Base-by-base conservation (phyloP, 768 basidiomycete species). In the Exidia glandulosa region DNA sequence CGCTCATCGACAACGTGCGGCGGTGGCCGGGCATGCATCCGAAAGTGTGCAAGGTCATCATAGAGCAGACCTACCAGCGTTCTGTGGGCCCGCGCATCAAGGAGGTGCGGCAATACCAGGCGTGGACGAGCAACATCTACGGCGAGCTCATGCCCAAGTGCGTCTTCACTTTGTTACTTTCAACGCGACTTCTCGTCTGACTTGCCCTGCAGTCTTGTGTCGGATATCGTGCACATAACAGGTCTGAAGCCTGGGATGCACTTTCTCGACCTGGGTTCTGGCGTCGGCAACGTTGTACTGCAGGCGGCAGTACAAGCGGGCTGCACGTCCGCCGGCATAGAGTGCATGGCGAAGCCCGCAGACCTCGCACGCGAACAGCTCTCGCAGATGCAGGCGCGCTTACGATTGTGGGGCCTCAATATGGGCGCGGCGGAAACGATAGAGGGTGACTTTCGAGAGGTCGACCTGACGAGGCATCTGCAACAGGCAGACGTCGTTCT, bases 31-130 rank as follows among this genome's bases (percentile, higher is more conserved):
- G 82, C 2, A 68, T 94, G 30, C 87, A 85, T 0, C 76, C 82
- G 54, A 77, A 80, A 33, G 80, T 94, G 2, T 75, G 88, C 60
- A 78, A 84, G 74, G 84, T 87, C 45, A 81, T 95, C 55, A 78
- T 89, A 57, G 92, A 94, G 48, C 93, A 97, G 75, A 89, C 86
- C 36, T 98, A 99, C 67, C 92, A 97, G 67, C 83, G 96, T 30
- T 83, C 85, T 19, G 94, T 97, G 1, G 94, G 94, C 4, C 96
- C 96, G 0, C 83, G 89, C 66, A 83, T 94, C n/a, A 81, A 83
- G 57, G 81, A 79, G 60, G 78, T 98, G 58, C 85, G 81, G 67
- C 82, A 85, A 64, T 94, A 97, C 70, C 81, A 83, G 66, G 83
- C 90, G 32, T 85, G 94, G 76, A 85, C 88, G 58, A 86, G 86